Evolutionary conservation across 1,139 yeast species (phyloP), one percentile per base, ranked within the genome.

Genomic region (Saccharomycopsis hybrid): DNA sequence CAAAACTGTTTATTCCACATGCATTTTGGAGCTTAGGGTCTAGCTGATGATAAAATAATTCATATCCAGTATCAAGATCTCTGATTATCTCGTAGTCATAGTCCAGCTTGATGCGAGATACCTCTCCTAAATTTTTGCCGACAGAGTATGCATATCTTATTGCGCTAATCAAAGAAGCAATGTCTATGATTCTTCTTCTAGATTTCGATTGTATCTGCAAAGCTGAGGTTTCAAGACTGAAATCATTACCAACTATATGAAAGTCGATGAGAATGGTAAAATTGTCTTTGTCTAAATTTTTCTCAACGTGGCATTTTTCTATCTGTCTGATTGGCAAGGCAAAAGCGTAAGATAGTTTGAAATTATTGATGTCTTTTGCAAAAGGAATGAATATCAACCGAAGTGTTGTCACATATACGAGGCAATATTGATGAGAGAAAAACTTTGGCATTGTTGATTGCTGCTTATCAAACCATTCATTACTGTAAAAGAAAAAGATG

Each of bases 161-260:
- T 5, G 55, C 55, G 32, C 51, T 46, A 13, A 52, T 44, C 18
- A 52, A 32, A 24, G 51, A 46, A 33, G 53, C 53, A 37, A 52
- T 52, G 39, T 52, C 53, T n/a, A 44, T 40, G 9, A 47, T 49
- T 27, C 55, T 30, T n/a, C 37, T 39, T 24, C 33, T 33, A 9
- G 47, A 44, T 27, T 52, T 49, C 8, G 55, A 52, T 13, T 50
- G 41, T 18, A 52, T 37, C 33, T 47, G 30, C n/a, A 52, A 31
- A 7, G 4, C 32, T 18, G 48, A 36, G 13, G 18, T 11, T 7
- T 18, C 30, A 9, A 50, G 9, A 13, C 18, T 29, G 18, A 18
- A 43, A 18, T 32, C 37, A 8, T 25, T 31, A 13, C 37, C 40
- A 4, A 37, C 4, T 4, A 47, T 11, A 31, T 46, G 43, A 30